Percentiles rank a stretch among this genome's conserved stretches.
Conservation (phyloP, 2,329 filamentous ascomycete species). For the Phaeophleospora eucalypticola region DNA sequence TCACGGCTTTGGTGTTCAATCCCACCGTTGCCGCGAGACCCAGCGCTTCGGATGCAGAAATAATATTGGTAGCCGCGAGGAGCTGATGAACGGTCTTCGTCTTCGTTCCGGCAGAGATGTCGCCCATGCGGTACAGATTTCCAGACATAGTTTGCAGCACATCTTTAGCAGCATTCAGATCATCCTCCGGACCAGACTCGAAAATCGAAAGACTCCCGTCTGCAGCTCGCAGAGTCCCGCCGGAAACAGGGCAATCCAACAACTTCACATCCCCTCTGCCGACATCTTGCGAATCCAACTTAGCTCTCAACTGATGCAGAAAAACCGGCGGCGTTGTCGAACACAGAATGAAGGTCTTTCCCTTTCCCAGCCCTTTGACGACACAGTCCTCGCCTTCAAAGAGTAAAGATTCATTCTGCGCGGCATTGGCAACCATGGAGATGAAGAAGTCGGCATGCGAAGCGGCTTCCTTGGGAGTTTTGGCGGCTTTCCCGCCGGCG, state of each 20-base stretch:
- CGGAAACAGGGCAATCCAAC: conserved; percentile 69
- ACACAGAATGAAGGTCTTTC: conserved; percentile 61
- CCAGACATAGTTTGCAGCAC: conserved; percentile 63
- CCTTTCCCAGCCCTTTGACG: conserved; percentile 50
- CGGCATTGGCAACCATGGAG: conserved; percentile 71
- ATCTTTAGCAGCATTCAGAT: conserved; percentile 52
- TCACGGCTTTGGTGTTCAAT: conserved; percentile 48
- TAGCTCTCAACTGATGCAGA: conserved; percentile 55
- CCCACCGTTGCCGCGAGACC: conserved; percentile 53
- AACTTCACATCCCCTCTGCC: conserved; percentile 61
- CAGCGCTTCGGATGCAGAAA: conserved; percentile 54
- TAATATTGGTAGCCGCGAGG: conserved; percentile 56
- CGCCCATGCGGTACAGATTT: conserved; percentile 58
- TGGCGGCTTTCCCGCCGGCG: conserved; percentile 58
- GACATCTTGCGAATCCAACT: conserved; percentile 48
- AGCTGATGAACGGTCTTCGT: conserved; percentile 58
- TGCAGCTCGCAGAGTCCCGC: conserved; percentile 63
- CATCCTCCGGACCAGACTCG: conserved; percentile 55
- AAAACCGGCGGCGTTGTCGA: conserved; percentile 68
- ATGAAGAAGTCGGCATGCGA: conserved; percentile 58
- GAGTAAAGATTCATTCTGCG: conserved; percentile 63
- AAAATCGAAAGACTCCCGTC: conserved; percentile 73
- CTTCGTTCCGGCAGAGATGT: conserved; percentile 51
- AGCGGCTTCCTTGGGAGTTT: conserved; percentile 60
- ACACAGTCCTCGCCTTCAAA: conserved; percentile 57